phyloP scores from a whole-genome alignment of 108 stramenopile genomes.

The Thalassiosira profunda region DNA sequence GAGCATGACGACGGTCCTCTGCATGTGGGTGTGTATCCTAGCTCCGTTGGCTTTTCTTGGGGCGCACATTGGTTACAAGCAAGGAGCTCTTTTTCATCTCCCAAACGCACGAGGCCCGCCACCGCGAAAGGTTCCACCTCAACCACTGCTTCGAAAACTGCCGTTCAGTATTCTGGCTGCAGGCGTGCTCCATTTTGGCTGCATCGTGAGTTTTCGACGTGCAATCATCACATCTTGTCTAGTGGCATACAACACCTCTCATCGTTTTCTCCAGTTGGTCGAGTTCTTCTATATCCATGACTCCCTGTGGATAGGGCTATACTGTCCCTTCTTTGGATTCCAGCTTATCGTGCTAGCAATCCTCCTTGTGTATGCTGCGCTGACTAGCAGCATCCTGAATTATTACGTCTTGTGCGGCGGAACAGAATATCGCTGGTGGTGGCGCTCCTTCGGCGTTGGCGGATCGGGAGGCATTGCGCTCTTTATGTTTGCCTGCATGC shows the following conservation, averaged over 20 bases:
- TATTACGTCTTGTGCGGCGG: constrained; percentile 99
- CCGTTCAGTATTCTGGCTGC: constrained; percentile 81
- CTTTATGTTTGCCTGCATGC: constrained; percentile 94
- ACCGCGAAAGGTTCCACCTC: constrained; percentile 93
- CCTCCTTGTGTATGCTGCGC: constrained; percentile 94
- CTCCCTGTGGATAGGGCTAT: constrained; percentile 98
- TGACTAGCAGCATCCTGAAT: constrained; percentile 95
- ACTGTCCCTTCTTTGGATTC: constrained; percentile 99
- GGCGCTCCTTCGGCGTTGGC: constrained; percentile 99
- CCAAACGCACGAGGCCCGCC: constrained; percentile 93
- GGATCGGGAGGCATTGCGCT: constrained; percentile 91
- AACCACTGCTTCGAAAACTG: constrained; percentile 80
- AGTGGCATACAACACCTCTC: no score
- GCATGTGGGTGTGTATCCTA: constrained; percentile 98
- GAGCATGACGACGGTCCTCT: constrained; percentile 93
- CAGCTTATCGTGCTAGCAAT: constrained; percentile 96
- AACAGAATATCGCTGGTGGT: constrained; percentile 99
- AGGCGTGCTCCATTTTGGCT: constrained; percentile 97
- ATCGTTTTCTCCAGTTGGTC: no score
- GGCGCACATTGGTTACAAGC: constrained; percentile 99
- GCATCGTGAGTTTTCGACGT: no score
- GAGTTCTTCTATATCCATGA: constrained; percentile 99
- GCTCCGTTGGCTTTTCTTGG: constrained; percentile 99
- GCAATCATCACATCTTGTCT: no score
- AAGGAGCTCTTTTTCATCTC: constrained; percentile 77